phyloP scores from a whole-genome alignment of 805 yeast species.

The Saturnispora silvae region DNA sequence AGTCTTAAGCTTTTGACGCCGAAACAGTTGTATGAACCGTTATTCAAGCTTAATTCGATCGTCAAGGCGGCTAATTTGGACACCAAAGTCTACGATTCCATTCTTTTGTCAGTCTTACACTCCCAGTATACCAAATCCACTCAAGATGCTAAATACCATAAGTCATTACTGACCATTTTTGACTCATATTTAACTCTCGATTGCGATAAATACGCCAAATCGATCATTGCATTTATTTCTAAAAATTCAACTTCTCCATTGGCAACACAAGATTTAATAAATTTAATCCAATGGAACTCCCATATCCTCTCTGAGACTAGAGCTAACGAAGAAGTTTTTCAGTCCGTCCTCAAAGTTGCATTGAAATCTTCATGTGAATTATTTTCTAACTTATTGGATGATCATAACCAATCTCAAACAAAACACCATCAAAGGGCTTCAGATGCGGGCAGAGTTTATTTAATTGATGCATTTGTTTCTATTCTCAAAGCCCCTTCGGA shows the following conservation, averaged over 20 bases:
- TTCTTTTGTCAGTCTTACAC: conserved; percentile 29
- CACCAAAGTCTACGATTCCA: conserved; percentile 19
- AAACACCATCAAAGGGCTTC: conserved; percentile 33
- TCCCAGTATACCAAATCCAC: conserved; percentile 38
- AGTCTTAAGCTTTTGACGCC: conserved; percentile 26
- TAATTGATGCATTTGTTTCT: conserved; percentile 17
- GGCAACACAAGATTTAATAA: conserved; percentile 47
- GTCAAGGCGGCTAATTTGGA: conserved; percentile 17
- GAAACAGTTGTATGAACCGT: conserved; percentile 26
- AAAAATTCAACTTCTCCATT: conserved; percentile 25
- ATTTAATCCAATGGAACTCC: conserved; percentile 49
- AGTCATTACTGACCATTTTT: conserved; percentile 24
- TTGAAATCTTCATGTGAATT: conserved; percentile 28
- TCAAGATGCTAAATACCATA: conserved; percentile 40
- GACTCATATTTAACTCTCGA: conserved; percentile 29
- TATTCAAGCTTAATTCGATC: conserved; percentile 24
- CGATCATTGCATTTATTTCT: conserved; percentile 31
- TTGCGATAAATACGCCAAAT: conserved; percentile 22
- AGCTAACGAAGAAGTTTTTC: conserved; percentile 17
- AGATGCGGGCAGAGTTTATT: conserved; percentile 24
- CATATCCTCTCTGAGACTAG: conserved; percentile 24
- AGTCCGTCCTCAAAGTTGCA: conserved; percentile 14
- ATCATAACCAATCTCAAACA: conserved; percentile 21
- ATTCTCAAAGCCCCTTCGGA: conserved; percentile 14
- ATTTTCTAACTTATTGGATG: conserved; percentile 21